A percentile compares a stretch with the other conserved stretches of the same genome.
phyloP scores from a whole-genome alignment of 2,329 filamentous ascomycete species.

The Hymenoscyphus fraxineus region DNA sequence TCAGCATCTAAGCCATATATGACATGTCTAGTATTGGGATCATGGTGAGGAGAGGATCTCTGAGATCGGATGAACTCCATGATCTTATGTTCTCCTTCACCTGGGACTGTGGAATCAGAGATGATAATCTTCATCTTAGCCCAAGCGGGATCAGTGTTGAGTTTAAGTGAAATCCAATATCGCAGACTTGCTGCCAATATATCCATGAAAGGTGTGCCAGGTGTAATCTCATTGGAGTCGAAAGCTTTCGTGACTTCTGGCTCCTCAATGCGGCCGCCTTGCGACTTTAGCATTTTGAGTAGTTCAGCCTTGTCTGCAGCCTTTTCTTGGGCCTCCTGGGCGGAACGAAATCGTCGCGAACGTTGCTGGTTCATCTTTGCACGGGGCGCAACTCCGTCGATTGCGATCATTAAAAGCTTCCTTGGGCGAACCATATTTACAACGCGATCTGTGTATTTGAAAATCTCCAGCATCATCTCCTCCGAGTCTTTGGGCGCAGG shows the following conservation, averaged over 20 bases:
- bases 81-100: constrained; percentile 98
- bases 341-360: constrained; percentile 88
- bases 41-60: constrained; percentile 81
- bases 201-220: constrained; percentile 98
- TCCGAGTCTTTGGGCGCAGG: constrained; percentile 90
- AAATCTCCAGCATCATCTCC: constrained; percentile 99
- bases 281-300: constrained; percentile 75
- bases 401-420: constrained; percentile 95
- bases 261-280: constrained; percentile 61
- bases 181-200: constrained; percentile 84
- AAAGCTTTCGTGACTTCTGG: constrained; percentile 81
- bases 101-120: constrained; percentile 94
- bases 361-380: constrained; percentile 99
- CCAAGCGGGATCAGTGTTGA: constrained; percentile 96
- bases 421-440: constrained; percentile 97
- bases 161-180: constrained; percentile 97
- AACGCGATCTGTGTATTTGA: constrained; percentile 97
- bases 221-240: constrained; percentile 83
- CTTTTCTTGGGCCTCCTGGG: constrained; percentile 91
- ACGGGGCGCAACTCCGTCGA: constrained; percentile 94
- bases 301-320: constrained; percentile 88
- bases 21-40: constrained; percentile 95
- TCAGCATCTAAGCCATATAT: constrained; percentile 98
- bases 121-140: constrained; percentile 96
- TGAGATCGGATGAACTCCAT: constrained; percentile 98